Evolutionary conservation across 1,284 basidiomycete genomes (phyloP).

Genomic region (Ustilago shanxiensis): DNA sequence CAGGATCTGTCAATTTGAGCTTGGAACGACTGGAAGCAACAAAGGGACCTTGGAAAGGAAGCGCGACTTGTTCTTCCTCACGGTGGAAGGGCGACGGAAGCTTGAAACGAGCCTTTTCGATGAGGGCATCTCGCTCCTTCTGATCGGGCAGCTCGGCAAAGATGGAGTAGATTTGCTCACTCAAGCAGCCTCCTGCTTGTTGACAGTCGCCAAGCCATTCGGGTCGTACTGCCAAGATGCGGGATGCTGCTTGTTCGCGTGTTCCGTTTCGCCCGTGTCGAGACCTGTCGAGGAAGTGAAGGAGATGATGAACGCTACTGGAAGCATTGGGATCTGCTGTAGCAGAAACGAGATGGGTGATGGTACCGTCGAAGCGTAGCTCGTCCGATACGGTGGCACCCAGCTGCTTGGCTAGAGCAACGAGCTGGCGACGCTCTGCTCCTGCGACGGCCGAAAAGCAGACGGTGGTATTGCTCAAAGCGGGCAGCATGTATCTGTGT

Average conservation of each 20-base stretch:
- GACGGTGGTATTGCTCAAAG: conserved; percentile 77
- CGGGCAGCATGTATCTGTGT: conserved; percentile 75
- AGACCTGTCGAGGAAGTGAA: conserved; percentile 45
- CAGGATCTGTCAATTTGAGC: conserved; percentile 8
- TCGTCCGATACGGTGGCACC: conserved; percentile 46
- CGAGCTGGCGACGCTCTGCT: conserved; percentile 30
- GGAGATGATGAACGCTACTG: conserved; percentile 58
- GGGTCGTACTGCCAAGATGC: conserved; percentile 81
- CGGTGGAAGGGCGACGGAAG: conserved; percentile 44
- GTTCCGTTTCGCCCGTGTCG: conserved; percentile 77
- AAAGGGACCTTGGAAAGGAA: conserved; percentile 34
- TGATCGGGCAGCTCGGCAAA: conserved; percentile 30
- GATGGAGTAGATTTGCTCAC: conserved; percentile 57
- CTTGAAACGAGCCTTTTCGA: conserved; percentile 32
- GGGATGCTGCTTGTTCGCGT: conserved; percentile 75
- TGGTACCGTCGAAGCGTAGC: conserved; percentile 69
- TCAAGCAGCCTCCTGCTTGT: conserved; percentile 75
- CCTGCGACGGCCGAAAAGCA: conserved; percentile 73
- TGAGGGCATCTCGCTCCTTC: conserved; percentile 19
- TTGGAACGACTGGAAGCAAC: conserved; percentile 27
- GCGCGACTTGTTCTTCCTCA: conserved; percentile 12
- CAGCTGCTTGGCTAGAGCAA: conserved; percentile 37
- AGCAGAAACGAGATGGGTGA: conserved; percentile 70
- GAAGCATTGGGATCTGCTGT: conserved; percentile 76
- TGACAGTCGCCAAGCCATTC: conserved; percentile 88